Base-by-base conservation (phyloP, 805 yeast genomes). In the Yarrowia bubula region DNA sequence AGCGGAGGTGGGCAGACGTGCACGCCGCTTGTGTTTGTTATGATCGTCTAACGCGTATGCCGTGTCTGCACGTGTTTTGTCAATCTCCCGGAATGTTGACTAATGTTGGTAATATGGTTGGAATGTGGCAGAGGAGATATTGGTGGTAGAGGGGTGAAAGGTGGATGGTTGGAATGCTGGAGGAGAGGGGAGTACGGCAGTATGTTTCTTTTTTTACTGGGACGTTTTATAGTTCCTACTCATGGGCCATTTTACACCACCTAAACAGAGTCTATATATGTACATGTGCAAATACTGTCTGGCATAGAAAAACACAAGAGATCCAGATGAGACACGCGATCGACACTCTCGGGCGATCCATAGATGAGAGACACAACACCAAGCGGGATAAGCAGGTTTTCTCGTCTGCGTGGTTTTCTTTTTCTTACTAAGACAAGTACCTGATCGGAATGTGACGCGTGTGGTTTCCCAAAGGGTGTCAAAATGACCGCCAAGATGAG, bases 11-110 rank as follows among this genome's bases (percentile, higher is more conserved):
- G 8, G 32, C 28, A 22, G 28, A 22, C 28, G 28, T 22, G 28
- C 28, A 5, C 28, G 28, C 28, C 28, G 28, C n/a, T n/a, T n/a
- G n/a, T 46, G 51, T 46, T 47, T 47, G 33, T 44, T 47, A 17
- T 38, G 11, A 31, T 13, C 10, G 32, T 5, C 17, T 7, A 8
- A 33, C 55, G 55, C 55, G 41, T 48, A 48, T 48, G 55, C 41
- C 55, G 33, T 48, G 55, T 35, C 41, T 15, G 17, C 55, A 48
- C 55, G 55, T 48, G 55, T 48, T 13, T 33, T 35, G 55, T 48
- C 55, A 33, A 48, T 48, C 55, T 48, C 55, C 55, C 55, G 55
- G 55, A 48, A 48, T 48, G 55, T 48, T 48, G 55, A 48, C 55
- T 15, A 17, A 7, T 17, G 39, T 48, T 15, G 31, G 32, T 48